Base-by-base conservation (phyloP, 164 flowering plant genomes). In the Dillenia suffruticosa region DNA sequence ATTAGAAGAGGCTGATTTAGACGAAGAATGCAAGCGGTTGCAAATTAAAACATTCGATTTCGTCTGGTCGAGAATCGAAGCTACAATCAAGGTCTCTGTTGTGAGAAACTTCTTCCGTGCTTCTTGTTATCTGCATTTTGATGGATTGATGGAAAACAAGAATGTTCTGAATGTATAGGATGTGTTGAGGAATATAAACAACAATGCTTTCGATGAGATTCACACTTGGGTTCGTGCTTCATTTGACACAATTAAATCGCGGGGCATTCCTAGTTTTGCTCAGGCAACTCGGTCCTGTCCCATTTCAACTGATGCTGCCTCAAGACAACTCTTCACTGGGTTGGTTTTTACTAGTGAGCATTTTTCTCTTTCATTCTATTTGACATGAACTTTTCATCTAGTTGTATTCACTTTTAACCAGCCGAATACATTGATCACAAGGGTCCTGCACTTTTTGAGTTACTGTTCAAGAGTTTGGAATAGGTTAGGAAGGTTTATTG, bases 21-120 rank as follows among this genome's bases (percentile, higher is more conserved):
- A 71, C 43, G 49, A 12, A 7, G 46, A 12, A 47, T 62, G 59
- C 63, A 70, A 76, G 62, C 68, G 59, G 44, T 62, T 78, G 68
- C 77, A 81, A 3, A 48, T 68, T 48, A 82, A 87, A 62, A 81
- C 89, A 48, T 89, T 86, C 65, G 65, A 83, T 45, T 8, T 59
- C 13, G 82, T 81, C 19, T 94, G 98, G 97, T 81, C 82, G 7
- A 77, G 74, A 17, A 84, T 88, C 16, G 87, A 94, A 54, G 69
- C 77, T 24, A 68, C 76, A 9, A 81, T 86, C 47, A 77, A 84
- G 79, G 93, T 82, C 32, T 53, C 60, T 32, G 49, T 50, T 12
- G 46, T 19, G 46, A 17, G 9, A 17, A n/a, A 10, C 8, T 8
- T 59, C n/a, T 15, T 24, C 19, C 2, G 5, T 50, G 13, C 14